Conservation (phyloP, 164 flowering plant genomes). For the Tinospora cordifolia region DNA sequence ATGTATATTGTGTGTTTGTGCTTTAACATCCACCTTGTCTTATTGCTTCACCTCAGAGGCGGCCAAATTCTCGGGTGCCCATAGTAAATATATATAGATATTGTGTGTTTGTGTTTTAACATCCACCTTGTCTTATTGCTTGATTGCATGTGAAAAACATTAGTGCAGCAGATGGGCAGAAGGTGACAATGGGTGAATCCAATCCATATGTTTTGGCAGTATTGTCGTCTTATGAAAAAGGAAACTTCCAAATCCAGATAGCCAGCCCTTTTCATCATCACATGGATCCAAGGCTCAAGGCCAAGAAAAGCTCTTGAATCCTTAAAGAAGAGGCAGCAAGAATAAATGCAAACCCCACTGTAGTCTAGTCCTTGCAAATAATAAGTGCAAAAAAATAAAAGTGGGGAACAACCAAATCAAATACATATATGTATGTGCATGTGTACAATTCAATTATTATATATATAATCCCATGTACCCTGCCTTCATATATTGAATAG, state of each 20-base stretch:
- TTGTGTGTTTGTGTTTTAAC: no score
- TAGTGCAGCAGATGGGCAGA: no score
- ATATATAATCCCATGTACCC: neutral
- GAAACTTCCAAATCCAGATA: neutral
- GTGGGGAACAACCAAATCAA: conserved; percentile 2
- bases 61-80: no score
- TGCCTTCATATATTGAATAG: neutral
- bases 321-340: conserved; percentile 7
- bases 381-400: conserved; percentile 1
- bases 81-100: no score
- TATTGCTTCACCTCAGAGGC: no score
- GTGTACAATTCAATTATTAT: conserved; percentile 7
- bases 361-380: neutral
- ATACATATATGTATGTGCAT: neutral
- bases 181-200: no score
- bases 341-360: conserved; percentile 7
- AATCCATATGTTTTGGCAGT: neutral
- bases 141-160: no score
- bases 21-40: no score
- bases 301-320: conserved; percentile 2
- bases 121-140: no score
- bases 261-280: neutral
- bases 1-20: no score
- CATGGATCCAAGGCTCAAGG: conserved; percentile 9
- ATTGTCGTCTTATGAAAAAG: neutral